Evolutionary conservation across 202 grass and related monocot species (phyloP).

Genomic region (Schoenoplectus tabernaemontani): DNA sequence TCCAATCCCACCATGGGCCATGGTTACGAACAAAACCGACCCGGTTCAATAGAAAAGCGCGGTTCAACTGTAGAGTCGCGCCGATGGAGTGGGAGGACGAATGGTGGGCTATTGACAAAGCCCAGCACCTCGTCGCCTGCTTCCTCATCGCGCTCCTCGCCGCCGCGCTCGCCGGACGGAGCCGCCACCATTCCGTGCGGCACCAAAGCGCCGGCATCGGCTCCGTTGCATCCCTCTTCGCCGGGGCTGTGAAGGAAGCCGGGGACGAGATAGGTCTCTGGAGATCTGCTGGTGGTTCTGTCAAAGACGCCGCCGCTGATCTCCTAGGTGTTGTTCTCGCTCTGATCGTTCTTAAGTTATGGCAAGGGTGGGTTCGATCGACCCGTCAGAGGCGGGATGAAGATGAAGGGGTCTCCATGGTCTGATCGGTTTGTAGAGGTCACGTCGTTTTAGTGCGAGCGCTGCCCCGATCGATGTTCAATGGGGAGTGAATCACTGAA

Average conservation of each 20-base stretch:
- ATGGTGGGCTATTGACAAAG: conserved; percentile 64
- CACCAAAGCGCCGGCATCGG: conserved; percentile 22
- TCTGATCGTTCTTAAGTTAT: conserved; percentile 20
- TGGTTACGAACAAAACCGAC: neutral
- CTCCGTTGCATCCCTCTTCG: conserved; percentile 41
- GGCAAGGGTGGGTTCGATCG: conserved; percentile 5
- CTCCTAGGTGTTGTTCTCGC: conserved; percentile 40
- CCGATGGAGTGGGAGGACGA: conserved; percentile 64
- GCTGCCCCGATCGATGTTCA: neutral
- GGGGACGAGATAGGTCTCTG: conserved; percentile 60
- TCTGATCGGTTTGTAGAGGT: conserved; percentile 21
- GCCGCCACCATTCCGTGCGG: conserved; percentile 30
- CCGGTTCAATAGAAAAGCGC: neutral
- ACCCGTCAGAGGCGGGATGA: conserved; percentile 15
- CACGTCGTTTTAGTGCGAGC: too few relatives aligned
- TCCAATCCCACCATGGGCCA: neutral
- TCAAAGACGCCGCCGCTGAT: conserved; percentile 63
- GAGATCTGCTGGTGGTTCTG: conserved; percentile 63
- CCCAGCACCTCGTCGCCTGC: conserved; percentile 64
- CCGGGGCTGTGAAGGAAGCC: conserved; percentile 64
- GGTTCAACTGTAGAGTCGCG: neutral
- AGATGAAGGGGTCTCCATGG: conserved; percentile 34
- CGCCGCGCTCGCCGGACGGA: conserved; percentile 33
- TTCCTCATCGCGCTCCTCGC: conserved; percentile 44
- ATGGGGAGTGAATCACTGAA: neutral